Evolutionary conservation across 129 eudicot genomes (phyloP).

Genomic region (Arctium minus): DNA sequence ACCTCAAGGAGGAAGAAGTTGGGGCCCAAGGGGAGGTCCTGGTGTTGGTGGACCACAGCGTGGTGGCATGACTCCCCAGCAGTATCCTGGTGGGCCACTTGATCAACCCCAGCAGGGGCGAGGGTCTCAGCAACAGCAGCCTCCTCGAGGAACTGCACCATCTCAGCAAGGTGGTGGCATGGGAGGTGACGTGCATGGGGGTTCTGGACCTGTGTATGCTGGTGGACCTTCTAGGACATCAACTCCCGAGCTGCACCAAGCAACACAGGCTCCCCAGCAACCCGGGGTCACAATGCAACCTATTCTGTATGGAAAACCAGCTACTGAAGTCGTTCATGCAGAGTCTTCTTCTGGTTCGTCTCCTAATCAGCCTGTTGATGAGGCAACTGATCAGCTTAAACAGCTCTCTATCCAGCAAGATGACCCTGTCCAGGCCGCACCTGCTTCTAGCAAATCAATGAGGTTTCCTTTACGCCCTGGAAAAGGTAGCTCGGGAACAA

Average conservation of each 20-base stretch:
- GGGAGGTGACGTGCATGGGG: constrained; percentile 43
- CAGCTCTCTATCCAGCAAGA: constrained; percentile 44
- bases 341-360: constrained; percentile 50
- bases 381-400: constrained; percentile 32
- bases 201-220: constrained; percentile 42
- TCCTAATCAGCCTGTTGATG: constrained; percentile 30
- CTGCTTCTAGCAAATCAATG: constrained; percentile 70
- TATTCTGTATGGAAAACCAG: constrained; percentile 32
- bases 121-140: constrained; percentile 43
- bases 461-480: constrained; percentile 78
- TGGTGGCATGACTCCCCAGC: constrained; percentile 48
- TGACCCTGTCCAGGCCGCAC: constrained; percentile 34
- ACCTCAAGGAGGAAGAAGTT: constrained; percentile 49
- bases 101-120: constrained; percentile 39
- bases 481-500: constrained; percentile 69
- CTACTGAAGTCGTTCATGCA: constrained; percentile 27
- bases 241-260: constrained; percentile 99
- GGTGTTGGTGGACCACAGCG: constrained; percentile 26
- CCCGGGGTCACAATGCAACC: constrained; percentile 47
- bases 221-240: constrained; percentile 70
- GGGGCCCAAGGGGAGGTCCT: constrained; percentile 41
- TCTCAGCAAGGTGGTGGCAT: constrained; percentile 55
- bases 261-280: constrained; percentile 68
- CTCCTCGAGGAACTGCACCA: constrained; percentile 53
- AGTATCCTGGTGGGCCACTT: constrained; percentile 29